Evolutionary conservation across 2,329 filamentous ascomycete genomes (phyloP).

Genomic region (Coniochaeta hoffmannii): DNA sequence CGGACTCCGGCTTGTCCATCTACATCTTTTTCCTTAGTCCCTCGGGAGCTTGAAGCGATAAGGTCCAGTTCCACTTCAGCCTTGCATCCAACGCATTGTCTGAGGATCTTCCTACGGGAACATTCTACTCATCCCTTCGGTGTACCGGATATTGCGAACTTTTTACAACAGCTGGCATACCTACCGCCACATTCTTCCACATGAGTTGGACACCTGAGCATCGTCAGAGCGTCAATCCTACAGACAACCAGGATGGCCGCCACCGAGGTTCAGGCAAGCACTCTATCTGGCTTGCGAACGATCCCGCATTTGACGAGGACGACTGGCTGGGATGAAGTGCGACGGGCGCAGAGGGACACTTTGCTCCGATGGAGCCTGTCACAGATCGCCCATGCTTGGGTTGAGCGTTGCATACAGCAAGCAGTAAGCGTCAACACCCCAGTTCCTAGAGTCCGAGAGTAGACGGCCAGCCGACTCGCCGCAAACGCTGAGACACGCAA

Average conservation of each 20-base stretch:
- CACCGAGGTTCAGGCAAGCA: constrained; percentile 38
- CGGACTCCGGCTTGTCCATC: background rate
- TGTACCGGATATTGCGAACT: background rate
- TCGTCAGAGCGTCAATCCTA: constrained; percentile 32
- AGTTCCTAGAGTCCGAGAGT: background rate
- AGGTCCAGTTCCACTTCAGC: constrained; percentile 1
- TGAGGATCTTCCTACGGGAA: background rate
- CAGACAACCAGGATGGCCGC: constrained; percentile 46
- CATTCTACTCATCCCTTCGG: background rate
- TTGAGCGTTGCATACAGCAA: constrained; percentile 18
- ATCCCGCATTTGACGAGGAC: constrained; percentile 23
- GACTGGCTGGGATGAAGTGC: constrained; percentile 28
- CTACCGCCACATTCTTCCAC: constrained; percentile 17
- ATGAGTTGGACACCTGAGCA: constrained; percentile 41
- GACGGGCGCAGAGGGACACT: constrained; percentile 15
- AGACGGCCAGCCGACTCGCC: background rate
- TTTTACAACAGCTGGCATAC: constrained; percentile 1
- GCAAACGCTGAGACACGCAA: background rate
- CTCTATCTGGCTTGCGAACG: constrained; percentile 26
- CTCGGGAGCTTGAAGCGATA: background rate
- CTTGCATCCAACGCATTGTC: background rate
- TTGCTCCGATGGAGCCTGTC: constrained; percentile 25
- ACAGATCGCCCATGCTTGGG: constrained; percentile 33
- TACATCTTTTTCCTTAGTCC: background rate
- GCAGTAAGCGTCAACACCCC: constrained; percentile 19